A percentile compares a stretch with the other conserved stretches of the same genome.
Evolutionary conservation across 768 basidiomycete species (phyloP).

Genomic region (Podaxis pistillaris): DNA sequence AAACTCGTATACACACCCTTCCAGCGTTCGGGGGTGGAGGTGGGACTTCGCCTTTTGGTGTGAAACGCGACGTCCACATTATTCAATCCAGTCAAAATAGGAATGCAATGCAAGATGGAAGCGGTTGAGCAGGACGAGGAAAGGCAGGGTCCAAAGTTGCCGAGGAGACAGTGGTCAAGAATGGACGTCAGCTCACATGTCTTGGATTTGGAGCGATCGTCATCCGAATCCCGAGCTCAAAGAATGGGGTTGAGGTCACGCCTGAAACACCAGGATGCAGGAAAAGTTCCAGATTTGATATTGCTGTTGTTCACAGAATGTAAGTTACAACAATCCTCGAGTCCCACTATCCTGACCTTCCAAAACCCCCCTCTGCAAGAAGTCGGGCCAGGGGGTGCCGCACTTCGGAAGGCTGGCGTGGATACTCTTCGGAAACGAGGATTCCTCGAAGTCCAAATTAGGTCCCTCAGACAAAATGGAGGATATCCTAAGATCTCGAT

Average conservation of each 20-base stretch:
- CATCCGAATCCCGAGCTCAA: background rate
- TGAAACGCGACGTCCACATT: slow-evolving; percentile 10
- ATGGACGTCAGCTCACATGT: background rate
- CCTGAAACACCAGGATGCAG: background rate
- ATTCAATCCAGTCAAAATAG: background rate
- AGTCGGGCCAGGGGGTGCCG: too few relatives aligned
- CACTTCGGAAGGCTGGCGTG: background rate
- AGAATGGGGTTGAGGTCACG: background rate
- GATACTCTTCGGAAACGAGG: background rate
- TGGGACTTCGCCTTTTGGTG: background rate
- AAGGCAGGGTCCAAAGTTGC: background rate
- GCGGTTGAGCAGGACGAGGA: background rate
- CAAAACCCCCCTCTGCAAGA: too few relatives aligned
- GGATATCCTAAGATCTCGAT: background rate
- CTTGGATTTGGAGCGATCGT: background rate
- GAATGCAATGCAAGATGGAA: background rate
- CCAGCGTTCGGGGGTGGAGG: slow-evolving; percentile 11
- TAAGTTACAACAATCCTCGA: background rate
- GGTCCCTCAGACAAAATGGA: background rate
- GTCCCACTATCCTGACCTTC: background rate
- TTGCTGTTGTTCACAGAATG: background rate
- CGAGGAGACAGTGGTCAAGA: background rate
- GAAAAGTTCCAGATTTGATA: background rate
- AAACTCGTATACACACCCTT: slow-evolving; percentile 16
- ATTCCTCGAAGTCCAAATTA: background rate